Evolutionary conservation across 805 yeast genomes (phyloP), one percentile per base, ranked within the genome.

Genomic region (Pichia exigua): DNA sequence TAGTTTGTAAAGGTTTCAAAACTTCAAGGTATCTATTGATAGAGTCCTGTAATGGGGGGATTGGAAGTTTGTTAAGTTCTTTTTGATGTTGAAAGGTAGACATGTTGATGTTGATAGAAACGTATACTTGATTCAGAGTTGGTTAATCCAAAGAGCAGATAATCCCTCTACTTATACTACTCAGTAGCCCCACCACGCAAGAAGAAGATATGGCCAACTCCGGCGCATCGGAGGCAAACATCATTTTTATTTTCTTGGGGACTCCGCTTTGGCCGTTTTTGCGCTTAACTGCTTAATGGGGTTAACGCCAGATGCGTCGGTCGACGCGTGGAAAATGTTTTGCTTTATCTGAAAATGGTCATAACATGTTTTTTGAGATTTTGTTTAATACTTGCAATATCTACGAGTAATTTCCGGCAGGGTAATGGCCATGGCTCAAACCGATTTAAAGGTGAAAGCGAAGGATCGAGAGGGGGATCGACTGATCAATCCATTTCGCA

Each of bases 1-100:
- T 84, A 7, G 89, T 85, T 66, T 87, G 96, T n/a, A 90, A 71
- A 0, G 97, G 96, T 63, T 79, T 78, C 41, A 90, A 72, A 11
- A 80, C 84, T 21, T 75, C 75, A 50, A 90, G 70, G 62, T 88
- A 90, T 58, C 76, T 74, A 20, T 70, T 61, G 60, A 94, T 79
- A 0, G 96, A 85, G 48, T 80, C 82, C 35, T 73, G 68, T 51
- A 90, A 73, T 28, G 81, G 78, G 2, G 97, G 97, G 43, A 90
- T 86, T 9, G 97, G 97, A 32, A 90, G 74, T 64, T 81, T 84
- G 52, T 75, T 65, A 41, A 87, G 71, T 49, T 73, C 65, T 45
- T 73, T 75, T 65, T 87, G 95, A 64, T 70, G 71, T 47, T 79
- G 77, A 62, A 75, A 87, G 1, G 94, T 60, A 18, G 58, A 40